Evolutionary conservation across 2,329 filamentous ascomycete species (phyloP).

Genomic region (Diaporthe caulivora): DNA sequence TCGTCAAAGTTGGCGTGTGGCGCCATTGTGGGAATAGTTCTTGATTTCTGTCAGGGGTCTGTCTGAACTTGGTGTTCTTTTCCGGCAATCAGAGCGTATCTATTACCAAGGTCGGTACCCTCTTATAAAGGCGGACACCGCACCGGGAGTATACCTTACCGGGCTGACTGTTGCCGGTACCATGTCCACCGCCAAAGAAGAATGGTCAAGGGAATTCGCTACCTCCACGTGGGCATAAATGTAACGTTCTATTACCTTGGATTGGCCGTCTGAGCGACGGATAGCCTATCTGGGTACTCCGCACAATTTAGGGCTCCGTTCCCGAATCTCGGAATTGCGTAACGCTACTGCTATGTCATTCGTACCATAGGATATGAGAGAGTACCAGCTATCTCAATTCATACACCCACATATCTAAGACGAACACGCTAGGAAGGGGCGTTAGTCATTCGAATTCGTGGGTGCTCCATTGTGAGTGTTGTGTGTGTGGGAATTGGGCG

Average conservation of each 20-base stretch:
- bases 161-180: neutral
- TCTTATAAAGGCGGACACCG: neutral
- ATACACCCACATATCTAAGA: no score
- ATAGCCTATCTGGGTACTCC: neutral
- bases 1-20: constrained; percentile 22
- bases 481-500: no score
- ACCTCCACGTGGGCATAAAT: neutral
- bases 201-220: neutral
- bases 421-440: no score
- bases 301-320: neutral
- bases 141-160: neutral
- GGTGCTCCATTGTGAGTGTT: no score
- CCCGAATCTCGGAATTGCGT: neutral
- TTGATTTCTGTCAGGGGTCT: neutral
- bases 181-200: neutral
- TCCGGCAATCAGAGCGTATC: neutral
- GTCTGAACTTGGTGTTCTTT: neutral
- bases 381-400: no score
- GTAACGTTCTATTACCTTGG: neutral
- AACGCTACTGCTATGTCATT: no score
- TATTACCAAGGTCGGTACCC: constrained; percentile 3
- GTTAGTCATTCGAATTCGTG: no score
- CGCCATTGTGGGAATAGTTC: neutral
- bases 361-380: no score
- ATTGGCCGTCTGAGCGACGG: neutral